Evolutionary conservation across 1,139 yeast species (phyloP), one percentile per base, ranked within the genome.

Genomic region (Candida freyschussii): DNA sequence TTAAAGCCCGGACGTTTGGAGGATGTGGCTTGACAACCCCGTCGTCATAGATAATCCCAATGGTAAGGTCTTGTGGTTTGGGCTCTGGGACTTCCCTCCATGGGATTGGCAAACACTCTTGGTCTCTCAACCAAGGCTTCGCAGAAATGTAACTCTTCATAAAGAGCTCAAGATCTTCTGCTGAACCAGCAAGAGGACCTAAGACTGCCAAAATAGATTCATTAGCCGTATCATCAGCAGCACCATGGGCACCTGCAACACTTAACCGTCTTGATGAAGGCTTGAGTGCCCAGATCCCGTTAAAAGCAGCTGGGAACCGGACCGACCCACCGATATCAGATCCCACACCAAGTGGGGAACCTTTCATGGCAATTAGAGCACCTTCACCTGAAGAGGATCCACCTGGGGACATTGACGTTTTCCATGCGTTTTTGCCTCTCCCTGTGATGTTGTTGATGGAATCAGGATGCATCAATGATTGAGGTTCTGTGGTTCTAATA

Each of bases 381-480:
- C 89, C 87, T 56, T 81, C 91, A 45, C 93, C 93, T 21, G 84
- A 78, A 2, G 86, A 78, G 0, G 86, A 78, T 9, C 93, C 93
- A 41, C 82, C 82, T 5, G 78, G 66, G 13, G 77, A 67, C 38
- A 74, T 53, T 11, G 66, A 54, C 4, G 75, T 62, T 45, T 76
- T 75, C 48, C 57, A 55, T 0, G 81, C 73, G 51, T 75, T 76
- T 41, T 70, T 62, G 11, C 77, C 67, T 41, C 74, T 59, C 3
- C 78, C 79, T 26, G 57, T 61, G 43, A 68, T 60, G 52, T 66
- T 67, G 50, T 70, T 70, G 41, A 63, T 59, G 18, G 73, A 66
- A 41, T 71, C 77, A 30, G 70, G 54, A 44, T 69, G 75, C 80
- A 75, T 75, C 43, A 75, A 55, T 9, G 72, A 56, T 53, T 73